Evolutionary conservation across 2,329 filamentous ascomycete genomes (phyloP).

Genomic region (Fusarium papillatum): DNA sequence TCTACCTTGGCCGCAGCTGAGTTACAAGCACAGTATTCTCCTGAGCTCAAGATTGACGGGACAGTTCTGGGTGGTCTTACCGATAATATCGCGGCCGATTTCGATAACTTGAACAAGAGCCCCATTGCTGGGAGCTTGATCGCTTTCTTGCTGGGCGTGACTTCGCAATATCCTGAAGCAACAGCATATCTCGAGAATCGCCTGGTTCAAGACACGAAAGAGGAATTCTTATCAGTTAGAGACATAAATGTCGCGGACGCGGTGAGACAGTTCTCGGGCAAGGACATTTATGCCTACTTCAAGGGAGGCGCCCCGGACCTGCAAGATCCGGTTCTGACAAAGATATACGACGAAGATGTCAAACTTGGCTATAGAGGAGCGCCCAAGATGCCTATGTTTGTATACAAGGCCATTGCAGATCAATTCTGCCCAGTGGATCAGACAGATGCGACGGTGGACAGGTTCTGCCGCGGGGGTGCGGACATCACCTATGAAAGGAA

Average conservation of each 20-base stretch:
- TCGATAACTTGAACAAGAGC: slow-evolving; percentile 30
- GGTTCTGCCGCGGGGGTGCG: slow-evolving; percentile 56
- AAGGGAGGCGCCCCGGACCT: slow-evolving; percentile 42
- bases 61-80: slow-evolving; percentile 35
- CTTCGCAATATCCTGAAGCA: slow-evolving; percentile 30
- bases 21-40: slow-evolving; percentile 30
- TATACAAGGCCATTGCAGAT: slow-evolving; percentile 64
- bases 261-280: slow-evolving; percentile 31
- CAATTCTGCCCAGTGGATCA: slow-evolving; percentile 57
- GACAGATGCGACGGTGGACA: slow-evolving; percentile 57
- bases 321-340: slow-evolving; percentile 28
- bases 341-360: slow-evolving; percentile 46
- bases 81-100: slow-evolving; percentile 26
- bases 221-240: slow-evolving; percentile 16
- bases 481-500: slow-evolving; percentile 61
- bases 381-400: slow-evolving; percentile 61
- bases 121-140: slow-evolving; percentile 22
- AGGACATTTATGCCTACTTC: slow-evolving; percentile 48
- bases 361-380: slow-evolving; percentile 51
- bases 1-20: slow-evolving; percentile 32
- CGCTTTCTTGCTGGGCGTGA: slow-evolving; percentile 32
- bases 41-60: slow-evolving; percentile 18
- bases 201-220: slow-evolving; percentile 13
- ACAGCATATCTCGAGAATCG: slow-evolving; percentile 23
- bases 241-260: slow-evolving; percentile 20